Evolutionary conservation across 441 rosid genomes (phyloP).

Genomic region (Aquilaria agallochum): DNA sequence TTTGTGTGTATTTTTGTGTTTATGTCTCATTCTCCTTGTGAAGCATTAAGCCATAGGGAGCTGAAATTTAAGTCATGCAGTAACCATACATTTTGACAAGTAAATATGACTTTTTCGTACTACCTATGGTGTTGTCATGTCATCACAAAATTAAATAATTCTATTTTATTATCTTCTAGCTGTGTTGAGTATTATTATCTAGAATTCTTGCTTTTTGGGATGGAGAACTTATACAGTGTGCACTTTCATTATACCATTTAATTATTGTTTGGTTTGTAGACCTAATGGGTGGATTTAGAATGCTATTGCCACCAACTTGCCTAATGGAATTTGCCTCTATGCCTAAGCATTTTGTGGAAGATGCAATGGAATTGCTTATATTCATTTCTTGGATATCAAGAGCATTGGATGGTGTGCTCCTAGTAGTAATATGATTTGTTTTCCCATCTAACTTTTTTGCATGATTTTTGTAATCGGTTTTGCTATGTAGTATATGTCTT

Average conservation of each 20-base stretch:
- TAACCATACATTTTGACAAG: no score
- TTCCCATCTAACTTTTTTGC: neutral
- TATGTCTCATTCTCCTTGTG: no score
- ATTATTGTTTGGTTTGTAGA: slow-evolving; percentile 90
- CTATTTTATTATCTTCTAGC: neutral
- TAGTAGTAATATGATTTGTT: slow-evolving; percentile 42
- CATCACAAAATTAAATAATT: neutral
- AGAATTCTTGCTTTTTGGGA: slow-evolving; percentile 42
- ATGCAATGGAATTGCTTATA: slow-evolving; percentile 93
- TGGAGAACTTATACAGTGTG: slow-evolving; percentile 69
- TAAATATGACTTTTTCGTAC: no score
- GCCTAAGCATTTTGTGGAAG: slow-evolving; percentile 99
- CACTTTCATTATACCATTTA: slow-evolving; percentile 88
- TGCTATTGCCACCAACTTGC: slow-evolving; percentile 83
- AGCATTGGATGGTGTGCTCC: slow-evolving; percentile 74
- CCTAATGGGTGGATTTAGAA: slow-evolving; percentile 94
- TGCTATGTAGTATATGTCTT: neutral
- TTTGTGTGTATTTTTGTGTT: neutral
- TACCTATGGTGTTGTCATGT: neutral
- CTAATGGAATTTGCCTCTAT: slow-evolving; percentile 92
- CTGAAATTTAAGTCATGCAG: no score
- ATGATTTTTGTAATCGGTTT: no score
- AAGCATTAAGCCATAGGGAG: no score
- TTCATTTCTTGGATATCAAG: slow-evolving; percentile 90
- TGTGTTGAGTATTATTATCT: slow-evolving; percentile 5